A percentile compares a stretch with the other conserved stretches of the same genome.
These are phyloP conservation scores for Pseudogymnoascus verrucosus DNA, from an alignment of 2,329 filamentous ascomycete species.

Conservation along the genomic window DNA sequence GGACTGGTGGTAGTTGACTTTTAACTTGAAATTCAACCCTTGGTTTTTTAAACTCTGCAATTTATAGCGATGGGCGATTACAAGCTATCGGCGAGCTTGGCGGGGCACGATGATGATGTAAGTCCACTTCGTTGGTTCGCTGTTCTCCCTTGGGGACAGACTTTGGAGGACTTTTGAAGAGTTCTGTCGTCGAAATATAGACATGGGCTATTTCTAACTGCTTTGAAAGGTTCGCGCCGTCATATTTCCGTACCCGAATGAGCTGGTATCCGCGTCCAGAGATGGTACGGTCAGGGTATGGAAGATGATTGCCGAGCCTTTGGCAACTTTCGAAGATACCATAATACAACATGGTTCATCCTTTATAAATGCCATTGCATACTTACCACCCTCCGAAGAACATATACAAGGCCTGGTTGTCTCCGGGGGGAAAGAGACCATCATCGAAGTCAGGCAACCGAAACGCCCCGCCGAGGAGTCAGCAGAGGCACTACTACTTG, in stretches of 20 bases:
- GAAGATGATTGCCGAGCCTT: constrained; percentile 58
- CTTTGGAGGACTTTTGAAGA: not conserved
- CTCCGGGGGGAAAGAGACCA: constrained; percentile 82
- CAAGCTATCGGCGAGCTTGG: constrained; percentile 85
- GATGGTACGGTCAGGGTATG: constrained; percentile 86
- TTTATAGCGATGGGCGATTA: constrained; percentile 61
- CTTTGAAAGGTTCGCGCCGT: constrained; percentile 71
- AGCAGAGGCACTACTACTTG: constrained; percentile 77
- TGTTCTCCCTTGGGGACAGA: not conserved
- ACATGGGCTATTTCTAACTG: constrained; percentile 11
- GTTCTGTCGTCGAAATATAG: not conserved
- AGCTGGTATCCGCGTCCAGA: constrained; percentile 77
- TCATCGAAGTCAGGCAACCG: constrained; percentile 81
- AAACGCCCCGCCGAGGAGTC: constrained; percentile 60
- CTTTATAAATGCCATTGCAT: constrained; percentile 82
- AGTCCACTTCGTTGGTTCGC: constrained; percentile 27
- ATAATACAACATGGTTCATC: constrained; percentile 72
- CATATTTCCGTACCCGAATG: constrained; percentile 63
- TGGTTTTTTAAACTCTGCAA: not conserved
- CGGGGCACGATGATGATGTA: constrained; percentile 92
- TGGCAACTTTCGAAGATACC: constrained; percentile 67
- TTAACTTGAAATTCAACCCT: not conserved
- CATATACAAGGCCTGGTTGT: constrained; percentile 70
- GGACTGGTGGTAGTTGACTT: not conserved
- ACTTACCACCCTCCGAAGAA: constrained; percentile 58